phyloP scores from a whole-genome alignment of 306 rosid genomes.

The Ammopiptanthus mongolicus region DNA sequence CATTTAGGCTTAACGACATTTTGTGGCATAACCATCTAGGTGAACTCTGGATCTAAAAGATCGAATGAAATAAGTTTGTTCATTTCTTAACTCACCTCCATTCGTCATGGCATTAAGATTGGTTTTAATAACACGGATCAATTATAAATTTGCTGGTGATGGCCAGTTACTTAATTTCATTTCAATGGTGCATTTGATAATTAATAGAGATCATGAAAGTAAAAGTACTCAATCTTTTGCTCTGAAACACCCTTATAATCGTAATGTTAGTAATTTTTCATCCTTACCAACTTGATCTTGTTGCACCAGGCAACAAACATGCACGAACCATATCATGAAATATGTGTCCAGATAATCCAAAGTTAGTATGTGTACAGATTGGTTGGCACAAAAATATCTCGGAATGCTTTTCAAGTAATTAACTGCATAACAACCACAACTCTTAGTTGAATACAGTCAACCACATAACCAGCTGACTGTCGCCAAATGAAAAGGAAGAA shows the following conservation, averaged over 20 bases:
- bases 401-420: background rate
- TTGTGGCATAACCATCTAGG: too few relatives aligned
- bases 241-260: background rate
- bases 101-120: too few relatives aligned
- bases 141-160: too few relatives aligned
- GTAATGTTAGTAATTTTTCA: background rate
- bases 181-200: background rate
- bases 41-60: too few relatives aligned
- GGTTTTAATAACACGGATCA: too few relatives aligned
- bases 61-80: too few relatives aligned
- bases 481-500: background rate
- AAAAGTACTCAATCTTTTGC: background rate
- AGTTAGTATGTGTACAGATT: background rate
- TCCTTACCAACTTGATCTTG: too few relatives aligned
- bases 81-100: too few relatives aligned
- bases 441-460: background rate
- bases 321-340: too few relatives aligned
- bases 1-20: too few relatives aligned
- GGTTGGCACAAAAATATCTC: background rate
- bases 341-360: too few relatives aligned
- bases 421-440: background rate
- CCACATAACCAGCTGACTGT: background rate
- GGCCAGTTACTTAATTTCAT: background rate
- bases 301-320: too few relatives aligned
- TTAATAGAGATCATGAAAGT: background rate